Conservation (phyloP, 2,329 filamentous ascomycete genomes). For the Calcarisporium arbuscula region DNA sequence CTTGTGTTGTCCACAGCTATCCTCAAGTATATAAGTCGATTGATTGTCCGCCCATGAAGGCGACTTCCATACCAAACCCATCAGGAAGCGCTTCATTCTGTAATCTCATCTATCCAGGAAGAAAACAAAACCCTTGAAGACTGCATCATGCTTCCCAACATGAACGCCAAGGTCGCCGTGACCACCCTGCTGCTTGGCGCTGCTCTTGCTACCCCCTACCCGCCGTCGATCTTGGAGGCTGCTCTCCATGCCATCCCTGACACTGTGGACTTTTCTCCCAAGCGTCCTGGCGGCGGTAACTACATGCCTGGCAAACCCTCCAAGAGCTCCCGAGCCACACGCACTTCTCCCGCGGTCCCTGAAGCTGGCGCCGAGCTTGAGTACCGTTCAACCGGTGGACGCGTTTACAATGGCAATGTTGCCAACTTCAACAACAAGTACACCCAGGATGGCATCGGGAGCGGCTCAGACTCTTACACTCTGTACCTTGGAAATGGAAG, state of each 20-base stretch:
- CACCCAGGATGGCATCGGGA: constrained; percentile 10
- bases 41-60: no score
- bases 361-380: not conserved
- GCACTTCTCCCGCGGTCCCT: constrained; percentile 1
- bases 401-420: no score
- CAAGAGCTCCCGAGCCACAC: not conserved
- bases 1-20: no score
- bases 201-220: constrained; percentile 4
- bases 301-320: constrained; percentile 5
- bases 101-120: no score
- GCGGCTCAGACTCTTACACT: constrained; percentile 20
- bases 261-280: constrained; percentile 5
- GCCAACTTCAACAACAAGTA: constrained; percentile 9
- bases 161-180: constrained; percentile 10
- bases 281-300: constrained; percentile 2
- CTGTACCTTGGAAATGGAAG: constrained; percentile 23
- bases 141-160: no score
- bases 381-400: constrained; percentile 1
- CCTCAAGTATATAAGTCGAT: no score
- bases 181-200: constrained; percentile 4
- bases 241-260: constrained; percentile 2
- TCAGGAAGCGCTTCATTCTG: no score
- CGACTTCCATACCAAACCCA: no score
- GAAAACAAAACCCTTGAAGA: no score
- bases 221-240: not conserved